Conservation (phyloP, 768 basidiomycete species). For the Xerocomellus intermedius region DNA sequence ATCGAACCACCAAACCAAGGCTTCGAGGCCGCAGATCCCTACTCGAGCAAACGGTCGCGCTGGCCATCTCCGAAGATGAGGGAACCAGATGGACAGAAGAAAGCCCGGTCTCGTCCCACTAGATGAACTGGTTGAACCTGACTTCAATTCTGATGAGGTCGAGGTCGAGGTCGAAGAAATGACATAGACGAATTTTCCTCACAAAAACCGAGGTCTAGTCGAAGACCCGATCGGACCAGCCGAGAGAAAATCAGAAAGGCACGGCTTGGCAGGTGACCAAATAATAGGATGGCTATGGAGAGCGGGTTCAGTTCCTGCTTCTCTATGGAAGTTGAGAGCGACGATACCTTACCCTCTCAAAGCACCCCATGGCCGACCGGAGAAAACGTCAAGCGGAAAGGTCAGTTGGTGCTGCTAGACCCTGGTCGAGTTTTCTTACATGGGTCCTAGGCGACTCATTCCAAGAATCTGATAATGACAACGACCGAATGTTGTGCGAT, state of each 20-base stretch:
- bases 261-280: slow-evolving; percentile 30
- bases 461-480: slow-evolving; percentile 33
- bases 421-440: slow-evolving; percentile 1
- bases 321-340: slow-evolving; percentile 32
- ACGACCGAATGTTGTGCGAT: slow-evolving; percentile 29
- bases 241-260: slow-evolving; percentile 32
- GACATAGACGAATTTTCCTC: slow-evolving; percentile 39
- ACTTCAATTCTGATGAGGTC: slow-evolving; percentile 38
- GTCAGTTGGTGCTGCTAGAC: slow-evolving; percentile 28
- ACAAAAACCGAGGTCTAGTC: slow-evolving; percentile 12
- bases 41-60: slow-evolving; percentile 28
- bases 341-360: slow-evolving; percentile 16
- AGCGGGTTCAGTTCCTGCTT: slow-evolving; percentile 30
- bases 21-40: slow-evolving; percentile 3
- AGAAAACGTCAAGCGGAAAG: slow-evolving; percentile 45
- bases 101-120: no score
- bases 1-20: slow-evolving; percentile 13
- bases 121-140: slow-evolving; percentile 22
- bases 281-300: slow-evolving; percentile 21
- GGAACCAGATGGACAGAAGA: no score
- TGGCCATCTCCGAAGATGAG: slow-evolving; percentile 27
- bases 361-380: slow-evolving; percentile 26
- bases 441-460: slow-evolving; percentile 4
- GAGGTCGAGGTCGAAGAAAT: slow-evolving; percentile 47
- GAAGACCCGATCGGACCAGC: slow-evolving; percentile 18